A percentile compares a stretch with the other conserved stretches of the same genome.
Conservation (phyloP, 1,284 basidiomycete genomes). For the Rhodotorula glutinis region DNA sequence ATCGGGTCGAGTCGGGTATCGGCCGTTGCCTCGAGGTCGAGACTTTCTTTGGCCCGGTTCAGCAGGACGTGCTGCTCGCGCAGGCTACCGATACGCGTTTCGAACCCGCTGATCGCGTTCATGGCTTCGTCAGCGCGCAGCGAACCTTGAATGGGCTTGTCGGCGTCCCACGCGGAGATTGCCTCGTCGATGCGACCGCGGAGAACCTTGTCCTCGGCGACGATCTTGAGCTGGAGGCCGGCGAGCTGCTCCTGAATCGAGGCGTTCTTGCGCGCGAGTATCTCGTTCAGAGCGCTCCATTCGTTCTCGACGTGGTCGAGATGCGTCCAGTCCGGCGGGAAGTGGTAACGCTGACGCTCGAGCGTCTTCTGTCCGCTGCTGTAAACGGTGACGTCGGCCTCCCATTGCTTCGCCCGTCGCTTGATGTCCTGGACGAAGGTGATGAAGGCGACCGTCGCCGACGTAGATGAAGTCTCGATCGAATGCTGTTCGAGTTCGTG, state of each 20-base stretch:
- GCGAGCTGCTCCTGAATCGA: slow-evolving; percentile 97
- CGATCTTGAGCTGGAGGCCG: slow-evolving; percentile 94
- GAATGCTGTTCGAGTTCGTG: slow-evolving; percentile 90
- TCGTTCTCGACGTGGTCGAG: slow-evolving; percentile 95
- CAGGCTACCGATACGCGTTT: slow-evolving; percentile 80
- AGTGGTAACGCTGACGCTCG: slow-evolving; percentile 93
- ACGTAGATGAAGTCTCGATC: slow-evolving; percentile 69
- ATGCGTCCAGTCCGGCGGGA: slow-evolving; percentile 96
- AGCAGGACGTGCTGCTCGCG: slow-evolving; percentile 92
- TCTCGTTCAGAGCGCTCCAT: slow-evolving; percentile 98
- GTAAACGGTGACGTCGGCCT: slow-evolving; percentile 92
- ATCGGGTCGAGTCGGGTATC: slow-evolving; percentile 91
- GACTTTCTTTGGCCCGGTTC: slow-evolving; percentile 90
- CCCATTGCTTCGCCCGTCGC: slow-evolving; percentile 93
- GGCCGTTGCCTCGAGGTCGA: slow-evolving; percentile 84
- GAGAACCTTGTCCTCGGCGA: slow-evolving; percentile 97
- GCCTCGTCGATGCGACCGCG: slow-evolving; percentile 89
- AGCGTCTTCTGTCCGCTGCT: slow-evolving; percentile 92
- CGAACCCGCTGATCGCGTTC: slow-evolving; percentile 91
- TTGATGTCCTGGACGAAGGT: slow-evolving; percentile 99
- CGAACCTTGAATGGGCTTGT: slow-evolving; percentile 90
- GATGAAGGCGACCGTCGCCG: slow-evolving; percentile 96
- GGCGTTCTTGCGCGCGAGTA: slow-evolving; percentile 94
- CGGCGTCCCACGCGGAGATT: slow-evolving; percentile 89
- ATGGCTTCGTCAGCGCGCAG: slow-evolving; percentile 93